phyloP scores from a whole-genome alignment of 2,329 filamentous ascomycete genomes.

The Teratosphaeriaceae sp. region DNA sequence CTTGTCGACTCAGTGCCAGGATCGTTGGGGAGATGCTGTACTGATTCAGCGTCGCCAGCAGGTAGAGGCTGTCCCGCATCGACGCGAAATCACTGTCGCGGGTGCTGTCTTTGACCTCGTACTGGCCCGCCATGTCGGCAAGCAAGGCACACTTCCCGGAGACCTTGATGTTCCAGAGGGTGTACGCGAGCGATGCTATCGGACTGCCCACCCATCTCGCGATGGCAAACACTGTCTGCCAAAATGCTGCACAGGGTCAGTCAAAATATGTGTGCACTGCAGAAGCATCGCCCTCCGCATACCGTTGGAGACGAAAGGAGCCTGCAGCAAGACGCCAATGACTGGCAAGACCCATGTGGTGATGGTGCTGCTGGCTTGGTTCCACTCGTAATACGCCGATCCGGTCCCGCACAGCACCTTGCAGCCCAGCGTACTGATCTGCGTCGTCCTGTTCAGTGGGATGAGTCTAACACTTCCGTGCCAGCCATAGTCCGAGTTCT shows the following conservation, averaged over 20 bases:
- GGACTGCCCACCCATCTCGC: constrained; percentile 33
- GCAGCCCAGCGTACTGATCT: constrained; percentile 30
- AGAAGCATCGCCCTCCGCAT: not conserved
- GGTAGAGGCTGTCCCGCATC: constrained; percentile 39
- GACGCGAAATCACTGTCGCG: constrained; percentile 30
- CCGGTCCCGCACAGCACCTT: constrained; percentile 28
- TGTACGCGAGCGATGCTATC: constrained; percentile 31
- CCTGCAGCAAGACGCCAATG: constrained; percentile 34
- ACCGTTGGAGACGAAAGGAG: constrained; percentile 36
- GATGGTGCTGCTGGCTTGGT: constrained; percentile 14
- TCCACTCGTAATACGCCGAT: constrained; percentile 29
- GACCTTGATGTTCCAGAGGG: constrained; percentile 37
- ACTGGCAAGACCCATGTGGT: constrained; percentile 35
- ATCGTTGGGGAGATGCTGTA: constrained; percentile 31
- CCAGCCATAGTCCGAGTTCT: constrained; percentile 9
- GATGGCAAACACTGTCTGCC: constrained; percentile 31
- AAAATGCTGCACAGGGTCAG: constrained; percentile 15
- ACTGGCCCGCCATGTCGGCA: constrained; percentile 33
- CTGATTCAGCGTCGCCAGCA: constrained; percentile 41
- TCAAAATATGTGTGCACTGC: not conserved
- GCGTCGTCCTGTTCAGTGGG: constrained; percentile 17
- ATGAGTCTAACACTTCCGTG: constrained; percentile 16
- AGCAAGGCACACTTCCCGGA: constrained; percentile 34
- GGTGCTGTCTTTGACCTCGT: constrained; percentile 21
- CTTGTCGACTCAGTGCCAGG: constrained; percentile 4